Evolutionary conservation across 129 eudicot genomes (phyloP), one percentile per base, ranked within the genome.

Genomic region (Ambrosia artemisiifolia): DNA sequence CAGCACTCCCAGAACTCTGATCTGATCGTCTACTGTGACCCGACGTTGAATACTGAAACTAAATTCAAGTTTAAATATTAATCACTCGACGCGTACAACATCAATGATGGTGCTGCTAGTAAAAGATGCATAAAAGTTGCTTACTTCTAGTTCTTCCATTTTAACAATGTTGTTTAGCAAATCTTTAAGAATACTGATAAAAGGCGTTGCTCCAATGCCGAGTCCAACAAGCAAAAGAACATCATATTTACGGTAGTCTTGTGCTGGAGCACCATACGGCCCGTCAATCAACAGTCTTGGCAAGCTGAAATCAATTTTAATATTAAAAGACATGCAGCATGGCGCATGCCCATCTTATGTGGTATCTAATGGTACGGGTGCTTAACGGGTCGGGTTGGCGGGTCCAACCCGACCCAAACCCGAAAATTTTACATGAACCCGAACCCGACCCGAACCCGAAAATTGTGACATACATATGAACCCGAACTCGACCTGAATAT

Each of bases 171-270:
- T 90, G 82, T 94, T 94, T 50, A 94, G 96, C 77, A 94, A 82
- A 88, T 94, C 98, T 66, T 94, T 90, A 8, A 94, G 81, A 30
- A 94, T 94, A 81, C 99, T 94, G 49, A 94, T 90, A 76, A 90
- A 94, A 65, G 99, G 99, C 12, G 99, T 94, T 69, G 99, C 99
- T 73, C 99, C 99, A 71, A 94, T 94, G 20, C 99, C 99, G 7
- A 94, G 97, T 20, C 99, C 99, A 76, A 90, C 97, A 35, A 94
- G 96, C 59, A 94, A 71, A 18, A 94, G 86, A 48, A 94, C 97
- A 71, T 94, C 99, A 53, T 94, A 94, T 65, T 94, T 94, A 24
- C 80, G 78, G 72, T 94, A 94, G 74, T 94, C 99, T 81, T 94
- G 96, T 43, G 99, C 99, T 56, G 99, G 97, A 55, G 99, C 97